phyloP scores from a whole-genome alignment of 345 rosid species.

The Linum lewisii region DNA sequence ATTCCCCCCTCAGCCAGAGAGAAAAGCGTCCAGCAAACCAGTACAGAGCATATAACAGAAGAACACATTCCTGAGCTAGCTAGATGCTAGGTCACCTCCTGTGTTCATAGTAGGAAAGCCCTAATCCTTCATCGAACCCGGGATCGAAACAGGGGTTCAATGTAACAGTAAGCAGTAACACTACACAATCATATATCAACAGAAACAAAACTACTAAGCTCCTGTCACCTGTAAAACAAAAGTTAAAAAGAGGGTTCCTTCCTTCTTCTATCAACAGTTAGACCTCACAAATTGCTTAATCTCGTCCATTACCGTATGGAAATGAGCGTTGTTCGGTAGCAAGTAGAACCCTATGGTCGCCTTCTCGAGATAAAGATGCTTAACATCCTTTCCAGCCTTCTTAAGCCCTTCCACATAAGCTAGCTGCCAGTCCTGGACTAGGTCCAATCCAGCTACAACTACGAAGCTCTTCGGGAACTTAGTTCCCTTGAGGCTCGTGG shows the following conservation, averaged over 20 bases:
- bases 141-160: too few relatives aligned
- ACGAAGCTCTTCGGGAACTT: slow-evolving; percentile 6
- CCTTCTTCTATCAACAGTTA: not conserved
- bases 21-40: not conserved
- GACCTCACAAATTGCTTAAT: slow-evolving; percentile 6
- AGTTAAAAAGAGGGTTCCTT: not conserved
- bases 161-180: not conserved
- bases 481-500: not conserved
- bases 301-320: slow-evolving; percentile 9
- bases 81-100: not conserved
- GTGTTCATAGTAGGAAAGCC: not conserved
- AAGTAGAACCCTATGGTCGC: slow-evolving; percentile 11
- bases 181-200: not conserved
- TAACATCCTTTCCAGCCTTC: slow-evolving; percentile 8
- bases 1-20: not conserved
- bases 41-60: not conserved
- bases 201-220: not conserved
- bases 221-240: not conserved
- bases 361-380: slow-evolving; percentile 5
- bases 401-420: slow-evolving; percentile 9
- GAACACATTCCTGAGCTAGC: not conserved
- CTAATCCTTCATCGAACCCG: not conserved
- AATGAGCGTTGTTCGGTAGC: slow-evolving; percentile 3
- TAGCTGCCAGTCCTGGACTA: slow-evolving; percentile 7
- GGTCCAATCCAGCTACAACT: slow-evolving; percentile 8